A percentile compares a stretch with the other conserved stretches of the same genome.
Conservation (phyloP, 805 yeast genomes). For the Lachancea dasiensis region DNA sequence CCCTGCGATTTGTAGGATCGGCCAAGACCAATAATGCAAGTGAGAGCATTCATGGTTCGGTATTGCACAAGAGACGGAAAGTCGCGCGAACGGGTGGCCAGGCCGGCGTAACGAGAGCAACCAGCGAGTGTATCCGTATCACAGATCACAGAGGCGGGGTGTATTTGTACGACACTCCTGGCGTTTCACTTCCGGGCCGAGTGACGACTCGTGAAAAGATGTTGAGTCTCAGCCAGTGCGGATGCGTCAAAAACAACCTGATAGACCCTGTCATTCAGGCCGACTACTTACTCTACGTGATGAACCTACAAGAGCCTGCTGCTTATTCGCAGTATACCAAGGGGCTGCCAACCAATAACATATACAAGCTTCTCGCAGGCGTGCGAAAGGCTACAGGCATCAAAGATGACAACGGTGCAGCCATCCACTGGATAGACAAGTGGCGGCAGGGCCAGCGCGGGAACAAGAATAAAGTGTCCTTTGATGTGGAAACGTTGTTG, state of each 20-base stretch:
- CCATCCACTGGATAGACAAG: constrained; percentile 54
- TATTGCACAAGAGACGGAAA: constrained; percentile 36
- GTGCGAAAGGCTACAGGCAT: constrained; percentile 37
- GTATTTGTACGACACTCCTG: constrained; percentile 84
- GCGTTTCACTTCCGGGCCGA: constrained; percentile 72
- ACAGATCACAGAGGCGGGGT: constrained; percentile 52
- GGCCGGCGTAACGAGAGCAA: constrained; percentile 84
- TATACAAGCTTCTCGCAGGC: constrained; percentile 47
- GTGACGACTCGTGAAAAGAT: constrained; percentile 60
- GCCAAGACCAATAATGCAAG: constrained; percentile 17
- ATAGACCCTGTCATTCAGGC: constrained; percentile 83
- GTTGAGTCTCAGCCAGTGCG: constrained; percentile 67
- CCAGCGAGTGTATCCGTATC: constrained; percentile 70
- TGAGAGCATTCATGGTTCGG: constrained; percentile 10
- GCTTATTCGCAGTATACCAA: constrained; percentile 8
- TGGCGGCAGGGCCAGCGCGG: constrained; percentile 50
- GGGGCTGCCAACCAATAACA: constrained; percentile 63
- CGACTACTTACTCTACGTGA: constrained; percentile 69
- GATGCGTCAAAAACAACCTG: constrained; percentile 62
- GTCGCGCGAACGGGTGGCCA: constrained; percentile 82
- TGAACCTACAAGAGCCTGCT: constrained; percentile 53
- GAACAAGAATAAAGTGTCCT: constrained; percentile 7
- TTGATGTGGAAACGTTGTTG: constrained; percentile 12
- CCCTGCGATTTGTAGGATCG: constrained; percentile 45
- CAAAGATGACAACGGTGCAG: constrained; percentile 53